These are phyloP conservation scores for Sarocladium oryzae DNA, from an alignment of 2,329 filamentous ascomycete genomes.

Conservation along the genomic window DNA sequence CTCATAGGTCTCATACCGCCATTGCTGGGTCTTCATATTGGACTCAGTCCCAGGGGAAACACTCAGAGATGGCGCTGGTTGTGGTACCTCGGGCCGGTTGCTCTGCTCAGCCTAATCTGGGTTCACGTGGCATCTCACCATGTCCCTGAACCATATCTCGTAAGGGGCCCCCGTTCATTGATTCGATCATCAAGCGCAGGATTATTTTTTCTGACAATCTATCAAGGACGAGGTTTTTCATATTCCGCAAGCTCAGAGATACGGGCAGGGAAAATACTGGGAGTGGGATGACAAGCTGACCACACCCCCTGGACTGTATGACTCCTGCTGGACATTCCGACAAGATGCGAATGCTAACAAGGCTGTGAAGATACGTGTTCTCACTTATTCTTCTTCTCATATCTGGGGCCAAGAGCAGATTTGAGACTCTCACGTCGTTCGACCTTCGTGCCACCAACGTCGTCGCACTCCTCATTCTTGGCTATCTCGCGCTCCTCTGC, in stretches of 20 bases:
- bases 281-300: conserved; percentile 97
- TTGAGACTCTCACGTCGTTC: conserved; percentile 10
- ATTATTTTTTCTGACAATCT: neutral
- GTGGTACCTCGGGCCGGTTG: neutral
- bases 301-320: conserved; percentile 80
- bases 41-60: neutral
- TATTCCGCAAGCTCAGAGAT: conserved; percentile 83
- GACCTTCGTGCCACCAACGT: conserved; percentile 44
- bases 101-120: conserved; percentile 7
- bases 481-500: conserved; percentile 41
- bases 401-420: conserved; percentile 11
- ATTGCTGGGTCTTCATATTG: neutral
- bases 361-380: conserved; percentile 35
- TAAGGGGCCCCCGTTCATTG: conserved; percentile 20
- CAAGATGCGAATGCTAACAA: neutral
- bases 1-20: neutral
- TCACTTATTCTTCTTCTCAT: conserved; percentile 26
- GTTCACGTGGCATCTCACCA: conserved; percentile 12
- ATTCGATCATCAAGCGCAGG: neutral
- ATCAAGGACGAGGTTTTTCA: conserved; percentile 78
- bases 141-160: conserved; percentile 50
- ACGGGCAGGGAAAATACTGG: conserved; percentile 66
- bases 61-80: neutral
- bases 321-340: neutral
- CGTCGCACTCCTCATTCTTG: conserved; percentile 31